These are phyloP conservation scores for Evansstolkia leycettana DNA, from an alignment of 495 filamentous ascomycete species.

Conservation along the genomic window DNA sequence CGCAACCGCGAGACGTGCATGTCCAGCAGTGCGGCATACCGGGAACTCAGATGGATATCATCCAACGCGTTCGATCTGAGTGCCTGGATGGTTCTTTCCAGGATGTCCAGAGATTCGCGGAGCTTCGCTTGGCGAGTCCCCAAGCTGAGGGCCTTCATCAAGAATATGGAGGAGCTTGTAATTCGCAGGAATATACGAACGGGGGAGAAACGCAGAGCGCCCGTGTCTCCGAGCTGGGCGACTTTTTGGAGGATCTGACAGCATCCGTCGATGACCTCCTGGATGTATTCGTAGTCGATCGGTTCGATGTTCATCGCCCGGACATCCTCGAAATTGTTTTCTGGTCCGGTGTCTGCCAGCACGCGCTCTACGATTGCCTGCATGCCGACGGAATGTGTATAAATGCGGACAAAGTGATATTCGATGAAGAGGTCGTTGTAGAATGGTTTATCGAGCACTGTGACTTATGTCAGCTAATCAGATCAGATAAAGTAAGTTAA, in stretches of 20 bases:
- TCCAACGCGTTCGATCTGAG: slow-evolving; percentile 37
- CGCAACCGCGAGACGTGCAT: slow-evolving; percentile 34
- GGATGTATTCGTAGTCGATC: slow-evolving; percentile 42
- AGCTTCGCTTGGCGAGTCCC: slow-evolving; percentile 36
- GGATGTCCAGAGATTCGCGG: slow-evolving; percentile 33
- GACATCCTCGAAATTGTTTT: slow-evolving; percentile 22
- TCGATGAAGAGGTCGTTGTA: slow-evolving; percentile 38
- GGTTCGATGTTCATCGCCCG: slow-evolving; percentile 37
- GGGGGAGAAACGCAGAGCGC: slow-evolving; percentile 35
- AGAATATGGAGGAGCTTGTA: slow-evolving; percentile 38
- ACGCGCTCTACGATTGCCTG: slow-evolving; percentile 39
- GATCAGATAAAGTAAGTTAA: too few species aligned
- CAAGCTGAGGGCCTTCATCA: slow-evolving; percentile 41
- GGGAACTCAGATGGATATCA: slow-evolving; percentile 40
- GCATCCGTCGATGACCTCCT: slow-evolving; percentile 43
- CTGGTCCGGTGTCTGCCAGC: slow-evolving; percentile 31
- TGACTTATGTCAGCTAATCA: slow-evolving; percentile 27
- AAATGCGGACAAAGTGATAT: slow-evolving; percentile 42
- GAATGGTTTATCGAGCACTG: slow-evolving; percentile 31
- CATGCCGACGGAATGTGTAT: slow-evolving; percentile 43
- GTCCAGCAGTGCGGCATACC: slow-evolving; percentile 39
- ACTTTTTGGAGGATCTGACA: slow-evolving; percentile 38
- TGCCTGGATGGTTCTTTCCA: slow-evolving; percentile 35
- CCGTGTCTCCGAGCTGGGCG: slow-evolving; percentile 26
- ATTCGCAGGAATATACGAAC: slow-evolving; percentile 41